Base-by-base conservation (phyloP, 139 green algal genomes). In the Auxenochlorella protothecoides region DNA sequence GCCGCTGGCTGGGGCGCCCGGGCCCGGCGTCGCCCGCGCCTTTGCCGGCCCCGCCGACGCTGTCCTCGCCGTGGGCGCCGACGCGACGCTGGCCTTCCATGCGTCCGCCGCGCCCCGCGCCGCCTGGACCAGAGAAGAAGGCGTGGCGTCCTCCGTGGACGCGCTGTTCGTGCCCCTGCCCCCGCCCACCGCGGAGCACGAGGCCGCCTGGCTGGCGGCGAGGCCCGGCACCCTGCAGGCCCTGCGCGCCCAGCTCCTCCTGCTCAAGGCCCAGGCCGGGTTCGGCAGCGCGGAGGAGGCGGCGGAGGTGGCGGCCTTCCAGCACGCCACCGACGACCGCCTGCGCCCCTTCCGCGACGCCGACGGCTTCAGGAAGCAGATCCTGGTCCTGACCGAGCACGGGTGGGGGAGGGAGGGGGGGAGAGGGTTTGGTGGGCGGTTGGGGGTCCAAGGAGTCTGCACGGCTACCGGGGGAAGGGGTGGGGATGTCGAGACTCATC, bases 131-230 rank as follows among this genome's bases (percentile, higher is more conserved):
- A 44, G 27, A 44, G 27, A 44, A 44, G 27, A 44, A 44, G 27
- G 27, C 27, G 27, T 44, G 27, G 60, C 60, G 55, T 53, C 13
- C 3, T 27, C 70, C 13, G 27, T 57, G 55, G 67, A 72, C 44
- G 16, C 63, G 11, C 57, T 88, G 44, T 86, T 96, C 63, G 68
- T 86, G 16, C 89, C 96, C 69, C 87, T 96, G 44, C 89, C 91
- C 0, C 72, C 80, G 2, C 55, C 71, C 55, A 81, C 68, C 4
- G 60, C 76, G 10, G 80, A 73, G 27, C 70, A 74, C 59, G 77
- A 72, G 69, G 80, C 67, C 6, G 60, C 56, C 69, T 77, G 52
- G 68, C 55, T 76, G 15, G 62, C 66, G 11, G 11, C 16, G 12
- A 67, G 79, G 55, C 61, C 77, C 10, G 59, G 60, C 51, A 68